Percentiles rank a stretch among this genome's conserved stretches.
Conservation (phyloP, 768 basidiomycete genomes). For the Nevesoporus exiguus region DNA sequence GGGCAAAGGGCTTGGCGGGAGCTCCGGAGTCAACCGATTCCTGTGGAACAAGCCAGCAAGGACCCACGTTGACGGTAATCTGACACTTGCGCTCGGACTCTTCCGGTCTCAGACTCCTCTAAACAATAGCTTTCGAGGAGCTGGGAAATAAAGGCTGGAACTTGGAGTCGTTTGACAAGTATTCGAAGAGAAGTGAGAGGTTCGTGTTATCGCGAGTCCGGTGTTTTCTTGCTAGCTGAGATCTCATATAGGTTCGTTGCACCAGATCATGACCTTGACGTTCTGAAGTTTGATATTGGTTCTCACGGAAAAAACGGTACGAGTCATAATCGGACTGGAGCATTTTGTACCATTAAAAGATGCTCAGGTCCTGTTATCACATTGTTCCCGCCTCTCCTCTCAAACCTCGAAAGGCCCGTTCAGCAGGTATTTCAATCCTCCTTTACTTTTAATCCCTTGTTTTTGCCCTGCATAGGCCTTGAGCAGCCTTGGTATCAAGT, state of each 20-base stretch:
- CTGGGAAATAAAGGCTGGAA: not conserved
- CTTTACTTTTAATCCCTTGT: not conserved
- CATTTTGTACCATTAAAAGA: not conserved
- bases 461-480: not conserved
- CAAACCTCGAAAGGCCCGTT: not conserved
- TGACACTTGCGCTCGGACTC: not conserved
- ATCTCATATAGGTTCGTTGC: not conserved
- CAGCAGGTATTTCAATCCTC: not conserved
- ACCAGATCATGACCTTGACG: constrained; percentile 1
- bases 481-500: not conserved
- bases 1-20: not conserved
- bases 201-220: not conserved
- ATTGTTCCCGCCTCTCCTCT: not conserved
- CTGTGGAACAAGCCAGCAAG: constrained; percentile 1
- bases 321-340: no score
- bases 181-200: constrained; percentile 1
- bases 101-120: not conserved
- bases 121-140: not conserved
- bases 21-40: not conserved
- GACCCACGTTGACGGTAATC: not conserved
- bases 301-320: not conserved
- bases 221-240: not conserved
- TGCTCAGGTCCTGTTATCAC: not conserved
- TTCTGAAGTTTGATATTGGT: not conserved
- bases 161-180: constrained; percentile 1